Percentiles rank a stretch among this genome's conserved stretches.
These are phyloP conservation scores for Aspergillus baeticus DNA, from an alignment of 495 filamentous ascomycete species.

Conservation along the genomic window DNA sequence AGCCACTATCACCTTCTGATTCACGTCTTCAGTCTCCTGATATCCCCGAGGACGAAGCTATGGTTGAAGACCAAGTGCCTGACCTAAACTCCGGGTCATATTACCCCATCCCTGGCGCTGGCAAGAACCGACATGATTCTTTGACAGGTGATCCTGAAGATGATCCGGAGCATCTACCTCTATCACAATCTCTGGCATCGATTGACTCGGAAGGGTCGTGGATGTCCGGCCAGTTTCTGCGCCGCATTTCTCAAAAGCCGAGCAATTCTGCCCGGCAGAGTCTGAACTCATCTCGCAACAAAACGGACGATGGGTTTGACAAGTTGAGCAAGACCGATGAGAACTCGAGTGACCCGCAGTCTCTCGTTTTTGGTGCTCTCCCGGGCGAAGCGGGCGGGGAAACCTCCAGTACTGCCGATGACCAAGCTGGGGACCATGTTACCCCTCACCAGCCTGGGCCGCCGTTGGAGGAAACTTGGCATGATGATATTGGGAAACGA, in stretches of 20 bases:
- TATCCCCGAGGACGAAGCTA: conserved; percentile 37
- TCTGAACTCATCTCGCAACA: conserved; percentile 38
- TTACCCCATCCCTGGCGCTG: conserved; percentile 26
- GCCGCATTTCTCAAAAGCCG: conserved; percentile 48
- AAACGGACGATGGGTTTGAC: conserved; percentile 24
- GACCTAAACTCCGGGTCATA: conserved; percentile 22
- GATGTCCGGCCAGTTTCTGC: conserved; percentile 72
- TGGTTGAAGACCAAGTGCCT: conserved; percentile 22
- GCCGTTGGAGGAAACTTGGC: conserved; percentile 43
- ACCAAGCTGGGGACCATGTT: conserved; percentile 27
- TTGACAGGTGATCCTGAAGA: conserved; percentile 35
- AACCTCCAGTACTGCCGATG: conserved; percentile 42
- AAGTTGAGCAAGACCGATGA: conserved; percentile 30
- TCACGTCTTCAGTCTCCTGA: conserved; percentile 71
- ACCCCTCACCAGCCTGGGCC: conserved; percentile 16
- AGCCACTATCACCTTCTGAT: conserved; percentile 76
- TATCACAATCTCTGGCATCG: conserved; percentile 76
- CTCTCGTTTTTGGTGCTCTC: conserved; percentile 49
- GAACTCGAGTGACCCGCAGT: conserved; percentile 64
- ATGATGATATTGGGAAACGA: conserved; percentile 53
- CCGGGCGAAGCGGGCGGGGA: conserved; percentile 30
- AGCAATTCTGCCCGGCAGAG: conserved; percentile 47
- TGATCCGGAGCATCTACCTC: conserved; percentile 37
- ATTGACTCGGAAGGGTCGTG: conserved; percentile 91
- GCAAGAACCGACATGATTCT: conserved; percentile 33